Evolutionary conservation across 495 filamentous ascomycete species (phyloP).

Genomic region (Penicillium verhagenii): DNA sequence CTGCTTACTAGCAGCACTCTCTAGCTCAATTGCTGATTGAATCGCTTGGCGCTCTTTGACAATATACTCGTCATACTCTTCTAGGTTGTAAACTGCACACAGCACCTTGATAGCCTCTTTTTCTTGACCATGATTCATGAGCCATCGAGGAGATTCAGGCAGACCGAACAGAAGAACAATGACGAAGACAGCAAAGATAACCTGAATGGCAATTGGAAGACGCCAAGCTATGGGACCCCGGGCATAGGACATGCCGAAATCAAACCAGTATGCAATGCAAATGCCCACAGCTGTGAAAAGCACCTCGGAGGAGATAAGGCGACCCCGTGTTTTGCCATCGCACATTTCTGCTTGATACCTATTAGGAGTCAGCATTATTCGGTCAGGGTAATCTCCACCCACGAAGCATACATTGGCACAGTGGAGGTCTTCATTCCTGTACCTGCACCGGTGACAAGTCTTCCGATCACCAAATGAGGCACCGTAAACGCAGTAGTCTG

Average conservation of each 20-base stretch:
- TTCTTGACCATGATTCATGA: constrained; percentile 43
- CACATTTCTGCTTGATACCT: constrained; percentile 35
- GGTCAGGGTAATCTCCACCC: background rate
- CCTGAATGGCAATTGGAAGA: constrained; percentile 48
- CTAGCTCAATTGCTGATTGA: constrained; percentile 44
- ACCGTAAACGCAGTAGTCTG: constrained; percentile 43
- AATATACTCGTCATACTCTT: constrained; percentile 42
- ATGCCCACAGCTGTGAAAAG: constrained; percentile 42
- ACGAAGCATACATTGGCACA: constrained; percentile 33
- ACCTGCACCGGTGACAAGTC: constrained; percentile 49
- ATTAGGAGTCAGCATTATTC: background rate
- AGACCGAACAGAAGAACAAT: constrained; percentile 40
- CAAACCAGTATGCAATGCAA: constrained; percentile 50
- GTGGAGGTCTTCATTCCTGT: constrained; percentile 51
- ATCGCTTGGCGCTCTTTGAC: constrained; percentile 47
- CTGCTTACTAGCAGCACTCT: constrained; percentile 41
- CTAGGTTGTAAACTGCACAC: constrained; percentile 47
- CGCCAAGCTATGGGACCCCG: constrained; percentile 44
- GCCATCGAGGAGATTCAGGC: constrained; percentile 46
- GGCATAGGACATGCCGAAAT: constrained; percentile 46
- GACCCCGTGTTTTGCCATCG: constrained; percentile 41
- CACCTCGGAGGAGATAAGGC: constrained; percentile 45
- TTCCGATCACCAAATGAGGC: constrained; percentile 48
- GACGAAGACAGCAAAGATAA: constrained; percentile 40
- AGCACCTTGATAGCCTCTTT: constrained; percentile 53